Conservation (phyloP, 2,329 filamentous ascomycete species). For the Venturiaceae sp. region DNA sequence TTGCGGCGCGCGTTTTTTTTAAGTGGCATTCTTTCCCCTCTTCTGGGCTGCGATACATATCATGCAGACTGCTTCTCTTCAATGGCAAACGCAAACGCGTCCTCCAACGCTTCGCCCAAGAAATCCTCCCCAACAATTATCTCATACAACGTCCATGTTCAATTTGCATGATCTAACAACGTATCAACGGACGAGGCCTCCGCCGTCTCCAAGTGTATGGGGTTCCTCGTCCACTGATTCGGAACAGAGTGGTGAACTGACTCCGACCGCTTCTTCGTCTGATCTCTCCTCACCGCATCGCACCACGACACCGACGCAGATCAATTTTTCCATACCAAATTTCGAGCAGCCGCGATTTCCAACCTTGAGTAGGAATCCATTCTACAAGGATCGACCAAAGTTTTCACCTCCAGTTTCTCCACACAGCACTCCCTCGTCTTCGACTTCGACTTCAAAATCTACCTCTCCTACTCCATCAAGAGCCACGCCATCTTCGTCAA, state of each 20-base stretch:
- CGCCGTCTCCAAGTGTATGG: slow-evolving; percentile 25
- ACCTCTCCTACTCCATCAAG: slow-evolving; percentile 5
- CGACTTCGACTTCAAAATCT: neutral
- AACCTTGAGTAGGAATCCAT: neutral
- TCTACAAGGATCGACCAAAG: neutral
- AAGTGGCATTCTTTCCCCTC: neutral
- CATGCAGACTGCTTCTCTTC: neutral
- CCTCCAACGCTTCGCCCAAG: neutral
- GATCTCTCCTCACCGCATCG: slow-evolving; percentile 3
- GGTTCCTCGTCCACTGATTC: slow-evolving; percentile 26
- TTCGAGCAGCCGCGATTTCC: neutral
- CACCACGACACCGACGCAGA: slow-evolving; percentile 3
- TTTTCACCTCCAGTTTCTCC: slow-evolving; percentile 20
- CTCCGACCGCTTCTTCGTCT: slow-evolving; percentile 4
- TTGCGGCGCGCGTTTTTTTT: neutral
- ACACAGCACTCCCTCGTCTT: slow-evolving; percentile 16
- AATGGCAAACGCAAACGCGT: slow-evolving; percentile 2
- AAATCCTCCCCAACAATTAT: slow-evolving; percentile 13
- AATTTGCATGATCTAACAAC: slow-evolving; percentile 26
- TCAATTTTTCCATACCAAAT: neutral
- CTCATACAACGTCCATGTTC: slow-evolving; percentile 28
- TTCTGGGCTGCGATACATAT: neutral
- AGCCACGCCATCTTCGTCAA: slow-evolving; percentile 24
- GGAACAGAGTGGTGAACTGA: slow-evolving; percentile 3
- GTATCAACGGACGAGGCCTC: slow-evolving; percentile 1